Percentiles rank a stretch among this genome's conserved stretches.
These are phyloP conservation scores for Cupressus sempervirens DNA, from an alignment of 75 land plant genomes.

Conservation along the genomic window DNA sequence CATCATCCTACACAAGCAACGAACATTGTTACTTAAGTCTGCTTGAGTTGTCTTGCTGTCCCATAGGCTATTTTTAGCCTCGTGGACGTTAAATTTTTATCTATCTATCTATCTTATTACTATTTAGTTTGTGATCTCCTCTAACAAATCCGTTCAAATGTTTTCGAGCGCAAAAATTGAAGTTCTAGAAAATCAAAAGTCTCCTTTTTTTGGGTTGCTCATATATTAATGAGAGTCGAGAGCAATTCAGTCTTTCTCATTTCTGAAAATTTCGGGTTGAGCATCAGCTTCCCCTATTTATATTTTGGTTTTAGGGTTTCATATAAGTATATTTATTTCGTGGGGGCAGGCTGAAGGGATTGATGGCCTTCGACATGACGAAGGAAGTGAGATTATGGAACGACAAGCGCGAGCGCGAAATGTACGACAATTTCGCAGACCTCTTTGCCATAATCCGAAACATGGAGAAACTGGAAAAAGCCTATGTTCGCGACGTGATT, in stretches of 20 bases:
- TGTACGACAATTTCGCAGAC: constrained; percentile 91
- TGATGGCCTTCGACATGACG: constrained; percentile 9
- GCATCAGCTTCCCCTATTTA: no score
- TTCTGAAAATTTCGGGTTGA: no score
- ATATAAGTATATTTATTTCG: background rate
- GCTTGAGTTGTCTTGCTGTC: no score
- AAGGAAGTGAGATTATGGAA: constrained; percentile 88
- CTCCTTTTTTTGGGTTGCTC: no score
- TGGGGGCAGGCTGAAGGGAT: background rate
- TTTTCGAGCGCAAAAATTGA: background rate
- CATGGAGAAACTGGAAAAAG: constrained; percentile 91
- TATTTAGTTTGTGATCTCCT: no score
- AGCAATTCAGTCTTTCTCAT: no score
- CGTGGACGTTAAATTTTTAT: no score
- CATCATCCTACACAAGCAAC: no score
- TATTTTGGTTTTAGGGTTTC: background rate
- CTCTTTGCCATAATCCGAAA: constrained; percentile 90
- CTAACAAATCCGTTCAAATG: background rate
- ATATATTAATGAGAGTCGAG: no score
- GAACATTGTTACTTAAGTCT: no score
- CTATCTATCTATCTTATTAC: no score
- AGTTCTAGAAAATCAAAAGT: background rate
- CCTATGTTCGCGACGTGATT: constrained; percentile 83
- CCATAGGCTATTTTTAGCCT: no score
- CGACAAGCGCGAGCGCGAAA: constrained; percentile 95